phyloP scores from a whole-genome alignment of 805 yeast species.

The Metschnikowia bowlesiae region DNA sequence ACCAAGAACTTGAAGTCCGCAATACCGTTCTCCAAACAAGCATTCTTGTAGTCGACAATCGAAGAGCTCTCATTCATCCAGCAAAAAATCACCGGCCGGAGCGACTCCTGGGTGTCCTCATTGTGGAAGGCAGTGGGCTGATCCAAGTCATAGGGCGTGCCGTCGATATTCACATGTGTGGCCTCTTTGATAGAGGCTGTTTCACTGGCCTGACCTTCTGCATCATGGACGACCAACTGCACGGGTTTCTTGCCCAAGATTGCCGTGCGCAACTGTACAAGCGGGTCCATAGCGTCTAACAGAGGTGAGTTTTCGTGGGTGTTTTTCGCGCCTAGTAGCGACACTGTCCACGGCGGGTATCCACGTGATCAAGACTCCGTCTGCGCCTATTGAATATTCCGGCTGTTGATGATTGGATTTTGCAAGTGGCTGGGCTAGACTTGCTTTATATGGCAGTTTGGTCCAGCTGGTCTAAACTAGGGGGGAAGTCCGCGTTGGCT shows the following conservation, averaged over 20 bases:
- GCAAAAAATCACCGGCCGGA: constrained; percentile 66
- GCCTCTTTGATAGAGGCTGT: constrained; percentile 29
- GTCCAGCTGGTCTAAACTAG: too few relatives aligned
- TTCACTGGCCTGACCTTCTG: constrained; percentile 12
- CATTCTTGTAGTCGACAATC: constrained; percentile 76
- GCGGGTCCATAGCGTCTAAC: constrained; percentile 14
- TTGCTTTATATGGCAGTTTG: too few relatives aligned
- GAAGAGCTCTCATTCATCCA: constrained; percentile 72
- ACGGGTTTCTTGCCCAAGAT: constrained; percentile 23
- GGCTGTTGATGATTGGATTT: too few relatives aligned
- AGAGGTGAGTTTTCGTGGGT: not conserved
- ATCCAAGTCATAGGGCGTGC: constrained; percentile 34
- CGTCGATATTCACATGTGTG: constrained; percentile 28
- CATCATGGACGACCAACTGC: constrained; percentile 16
- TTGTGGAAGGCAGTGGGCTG: constrained; percentile 52
- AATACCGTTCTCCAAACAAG: constrained; percentile 60
- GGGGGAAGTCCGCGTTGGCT: too few relatives aligned
- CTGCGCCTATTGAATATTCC: too few relatives aligned
- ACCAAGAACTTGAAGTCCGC: constrained; percentile 77
- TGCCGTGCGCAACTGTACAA: constrained; percentile 26
- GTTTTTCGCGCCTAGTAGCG: constrained; percentile 3
- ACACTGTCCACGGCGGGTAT: not conserved
- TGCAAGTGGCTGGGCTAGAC: too few relatives aligned
- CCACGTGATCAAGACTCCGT: not conserved
- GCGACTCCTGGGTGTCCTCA: constrained; percentile 44